Evolutionary conservation across 2,329 filamentous ascomycete species (phyloP), one percentile per base, ranked within the genome.

Genomic region (Penicillium sp.): DNA sequence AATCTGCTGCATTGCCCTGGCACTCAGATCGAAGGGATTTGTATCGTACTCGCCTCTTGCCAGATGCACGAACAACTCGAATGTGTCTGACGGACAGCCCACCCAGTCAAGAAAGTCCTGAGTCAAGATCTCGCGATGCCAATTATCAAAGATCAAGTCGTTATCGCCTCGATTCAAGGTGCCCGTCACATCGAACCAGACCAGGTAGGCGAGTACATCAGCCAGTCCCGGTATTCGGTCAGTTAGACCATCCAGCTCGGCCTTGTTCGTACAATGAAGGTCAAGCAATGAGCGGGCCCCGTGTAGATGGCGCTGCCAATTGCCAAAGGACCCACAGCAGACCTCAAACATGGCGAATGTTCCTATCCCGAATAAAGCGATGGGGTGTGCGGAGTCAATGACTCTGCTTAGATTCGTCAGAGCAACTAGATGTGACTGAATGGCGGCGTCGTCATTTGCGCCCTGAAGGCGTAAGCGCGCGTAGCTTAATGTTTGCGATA

Each of bases 281-380:
- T 81, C 79, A 1, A 81, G 72, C 7, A 81, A 58, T 0, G 77
- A 79, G 7, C 74, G 75, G 0, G 79, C 79, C 1, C 79, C 79
- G 40, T 76, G 71, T 0, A 81, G 65, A 65, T 81, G 79, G 5
- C 76, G 70, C 44, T 70, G 63, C 71, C 71, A 73, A 45, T 68
- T 76, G 61, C 79, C 79, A 75, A 81, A 82, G 0, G 77, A 72
- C 0, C 77, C 74, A 33, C 80, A 78, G 42, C 75, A 80, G 0
- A 82, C 79, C 13, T 81, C 80, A 28, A 81, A 78, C 37, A 82
- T 76, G 0, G 79, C 79, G 62, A 82, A 81, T 0, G 77, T 79
- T 0, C 79, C 79, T 19, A 82, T 81, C 1, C 79, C 80, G 4
- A 82, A 72, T 9, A 82, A 72, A 0, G 80, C 79, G 53, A 81